phyloP scores from a whole-genome alignment of 2,329 filamentous ascomycete genomes.

The Aspergillus piperis region DNA sequence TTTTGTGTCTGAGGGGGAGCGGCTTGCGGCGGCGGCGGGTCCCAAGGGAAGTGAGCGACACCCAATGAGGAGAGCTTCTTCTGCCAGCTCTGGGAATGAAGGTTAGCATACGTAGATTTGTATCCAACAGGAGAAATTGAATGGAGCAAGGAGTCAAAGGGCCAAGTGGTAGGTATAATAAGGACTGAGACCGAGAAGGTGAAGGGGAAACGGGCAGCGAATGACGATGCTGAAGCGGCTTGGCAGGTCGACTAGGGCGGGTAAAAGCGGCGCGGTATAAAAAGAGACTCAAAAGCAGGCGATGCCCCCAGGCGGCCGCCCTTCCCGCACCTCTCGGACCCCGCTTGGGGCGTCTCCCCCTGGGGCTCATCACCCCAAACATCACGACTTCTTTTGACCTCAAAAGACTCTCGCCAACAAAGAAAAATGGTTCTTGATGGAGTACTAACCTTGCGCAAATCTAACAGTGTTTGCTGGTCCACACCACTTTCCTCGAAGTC shows the following conservation, averaged over 20 bases:
- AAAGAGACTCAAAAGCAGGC: constrained; percentile 43
- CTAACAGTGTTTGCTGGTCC: constrained; percentile 80
- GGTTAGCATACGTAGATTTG: constrained; percentile 5
- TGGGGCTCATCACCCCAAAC: not conserved
- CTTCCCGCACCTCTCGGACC: constrained; percentile 39
- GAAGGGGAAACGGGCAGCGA: constrained; percentile 16
- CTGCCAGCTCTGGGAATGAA: constrained; percentile 76
- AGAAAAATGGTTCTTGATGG: constrained; percentile 2
- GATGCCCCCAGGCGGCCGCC: constrained; percentile 40
- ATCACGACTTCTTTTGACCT: constrained; percentile 9
- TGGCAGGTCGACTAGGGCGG: constrained; percentile 28
- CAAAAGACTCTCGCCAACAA: constrained; percentile 12
- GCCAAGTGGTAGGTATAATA: not conserved
- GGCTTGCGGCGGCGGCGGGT: constrained; percentile 72
- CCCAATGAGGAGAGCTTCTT: constrained; percentile 80
- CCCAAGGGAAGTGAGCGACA: constrained; percentile 92
- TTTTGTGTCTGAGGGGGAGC: constrained; percentile 45
- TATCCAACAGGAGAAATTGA: not conserved
- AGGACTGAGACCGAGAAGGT: not conserved
- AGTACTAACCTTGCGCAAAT: constrained; percentile 78
- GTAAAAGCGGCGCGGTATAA: constrained; percentile 42
- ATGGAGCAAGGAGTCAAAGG: constrained; percentile 7
- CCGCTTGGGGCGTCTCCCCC: constrained; percentile 27
- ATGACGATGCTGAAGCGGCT: constrained; percentile 21
- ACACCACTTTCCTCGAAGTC: constrained; percentile 98